phyloP scores from a whole-genome alignment of 2,329 filamentous ascomycete species.

The Dendrostoma leiphaemia region DNA sequence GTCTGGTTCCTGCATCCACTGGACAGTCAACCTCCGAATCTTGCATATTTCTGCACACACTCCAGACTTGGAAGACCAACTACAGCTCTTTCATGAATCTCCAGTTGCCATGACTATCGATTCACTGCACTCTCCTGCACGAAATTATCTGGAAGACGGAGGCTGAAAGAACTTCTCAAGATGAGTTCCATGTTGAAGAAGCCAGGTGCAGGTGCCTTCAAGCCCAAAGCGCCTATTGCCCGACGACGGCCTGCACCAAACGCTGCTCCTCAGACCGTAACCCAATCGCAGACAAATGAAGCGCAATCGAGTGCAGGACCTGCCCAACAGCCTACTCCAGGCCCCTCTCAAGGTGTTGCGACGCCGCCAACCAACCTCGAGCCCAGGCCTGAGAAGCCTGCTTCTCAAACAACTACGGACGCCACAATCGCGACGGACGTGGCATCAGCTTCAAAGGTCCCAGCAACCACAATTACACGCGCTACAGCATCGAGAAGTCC shows the following conservation, averaged over 20 bases:
- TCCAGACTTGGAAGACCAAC: neutral
- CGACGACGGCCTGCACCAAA: constrained; percentile 47
- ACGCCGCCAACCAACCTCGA: constrained; percentile 7
- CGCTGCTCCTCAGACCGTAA: constrained; percentile 30
- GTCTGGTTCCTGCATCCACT: neutral
- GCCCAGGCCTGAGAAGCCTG: neutral
- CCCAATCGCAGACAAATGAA: constrained; percentile 22
- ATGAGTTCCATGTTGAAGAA: constrained; percentile 72
- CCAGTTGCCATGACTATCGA: constrained; percentile 13
- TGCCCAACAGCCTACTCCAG: constrained; percentile 2
- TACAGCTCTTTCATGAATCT: neutral
- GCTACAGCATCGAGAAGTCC: neutral
- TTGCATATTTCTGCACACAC: neutral
- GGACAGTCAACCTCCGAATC: neutral
- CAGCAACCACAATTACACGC: neutral
- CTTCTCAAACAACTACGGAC: neutral
- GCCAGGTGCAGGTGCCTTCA: constrained; percentile 58
- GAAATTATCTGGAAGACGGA: constrained; percentile 11
- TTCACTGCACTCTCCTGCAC: neutral
- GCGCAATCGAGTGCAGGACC: constrained; percentile 20
- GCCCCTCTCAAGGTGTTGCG: constrained; percentile 9
- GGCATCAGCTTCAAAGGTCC: neutral
- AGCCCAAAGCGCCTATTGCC: constrained; percentile 63
- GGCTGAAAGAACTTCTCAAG: constrained; percentile 28
- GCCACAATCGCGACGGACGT: neutral